Conservation (phyloP, 2,329 filamentous ascomycete genomes). For the Penicillium sp. region DNA sequence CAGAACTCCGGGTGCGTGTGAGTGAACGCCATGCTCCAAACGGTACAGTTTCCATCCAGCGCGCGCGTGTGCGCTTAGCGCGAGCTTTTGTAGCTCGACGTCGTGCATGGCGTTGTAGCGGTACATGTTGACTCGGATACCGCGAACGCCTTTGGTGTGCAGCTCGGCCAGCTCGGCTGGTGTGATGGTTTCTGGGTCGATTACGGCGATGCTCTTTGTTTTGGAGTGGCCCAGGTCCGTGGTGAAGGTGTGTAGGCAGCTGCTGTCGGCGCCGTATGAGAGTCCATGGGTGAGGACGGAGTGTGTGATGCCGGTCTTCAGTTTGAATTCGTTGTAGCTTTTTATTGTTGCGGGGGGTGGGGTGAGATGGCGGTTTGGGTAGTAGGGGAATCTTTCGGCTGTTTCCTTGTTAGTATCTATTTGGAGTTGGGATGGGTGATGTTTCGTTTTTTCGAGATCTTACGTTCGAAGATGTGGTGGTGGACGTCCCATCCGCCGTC, state of each 20-base stretch:
- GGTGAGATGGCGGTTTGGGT: constrained; percentile 32
- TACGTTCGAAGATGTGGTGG: constrained; percentile 41
- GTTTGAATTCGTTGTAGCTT: constrained; percentile 30
- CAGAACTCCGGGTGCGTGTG: constrained; percentile 38
- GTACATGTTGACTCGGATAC: constrained; percentile 44
- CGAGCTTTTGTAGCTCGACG: constrained; percentile 38
- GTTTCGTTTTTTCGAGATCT: constrained; percentile 1
- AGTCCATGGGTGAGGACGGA: constrained; percentile 44
- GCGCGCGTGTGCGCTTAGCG: constrained; percentile 34
- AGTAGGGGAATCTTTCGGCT: constrained; percentile 29
- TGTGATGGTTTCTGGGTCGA: constrained; percentile 32
- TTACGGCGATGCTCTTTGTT: constrained; percentile 37
- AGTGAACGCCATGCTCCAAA: constrained; percentile 39
- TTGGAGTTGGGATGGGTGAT: neutral
- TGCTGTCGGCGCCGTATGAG: constrained; percentile 43
- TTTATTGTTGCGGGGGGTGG: constrained; percentile 32
- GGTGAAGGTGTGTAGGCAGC: constrained; percentile 38
- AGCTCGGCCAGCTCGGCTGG: constrained; percentile 28
- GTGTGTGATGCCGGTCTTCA: constrained; percentile 34
- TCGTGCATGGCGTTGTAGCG: constrained; percentile 43
- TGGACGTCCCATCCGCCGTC: constrained; percentile 38
- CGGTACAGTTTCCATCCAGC: constrained; percentile 22
- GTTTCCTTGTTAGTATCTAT: neutral
- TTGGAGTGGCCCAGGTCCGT: constrained; percentile 26
- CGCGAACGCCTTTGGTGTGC: constrained; percentile 35